phyloP scores from a whole-genome alignment of 306 rosid genomes.

The Acacia confusa region DNA sequence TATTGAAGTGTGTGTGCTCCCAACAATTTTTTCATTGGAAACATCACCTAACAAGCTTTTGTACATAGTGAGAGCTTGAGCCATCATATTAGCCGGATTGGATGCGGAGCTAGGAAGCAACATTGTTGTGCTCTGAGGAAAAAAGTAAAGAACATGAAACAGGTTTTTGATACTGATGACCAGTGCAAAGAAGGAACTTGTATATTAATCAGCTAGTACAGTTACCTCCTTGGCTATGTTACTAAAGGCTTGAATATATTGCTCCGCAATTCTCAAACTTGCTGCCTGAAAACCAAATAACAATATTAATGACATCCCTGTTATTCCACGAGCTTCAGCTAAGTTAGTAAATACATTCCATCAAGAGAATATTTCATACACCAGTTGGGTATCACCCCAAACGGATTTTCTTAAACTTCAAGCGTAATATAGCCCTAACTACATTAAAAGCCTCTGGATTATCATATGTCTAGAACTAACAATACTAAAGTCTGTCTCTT shows the following conservation, averaged over 20 bases:
- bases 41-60: conserved; percentile 71
- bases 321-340: neutral
- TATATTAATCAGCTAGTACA: conserved; percentile 10
- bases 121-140: conserved; percentile 86
- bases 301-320: conserved; percentile 27
- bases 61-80: conserved; percentile 89
- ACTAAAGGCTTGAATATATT: conserved; percentile 81
- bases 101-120: conserved; percentile 89
- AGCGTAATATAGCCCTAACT: neutral
- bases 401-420: conserved; percentile 11
- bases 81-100: conserved; percentile 89
- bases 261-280: conserved; percentile 87
- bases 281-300: conserved; percentile 77
- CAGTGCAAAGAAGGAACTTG: conserved; percentile 1
- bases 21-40: conserved; percentile 35
- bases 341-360: neutral
- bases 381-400: neutral
- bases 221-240: conserved; percentile 91
- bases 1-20: conserved; percentile 32
- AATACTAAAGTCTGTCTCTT: neutral
- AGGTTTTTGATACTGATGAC: neutral
- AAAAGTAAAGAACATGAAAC: conserved; percentile 6
- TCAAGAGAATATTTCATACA: conserved; percentile 8
- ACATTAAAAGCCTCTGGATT: conserved; percentile 23
- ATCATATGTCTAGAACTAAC: neutral